Evolutionary conservation across 202 grass and related monocot genomes (phyloP).

Genomic region (Digitaria exilis): DNA sequence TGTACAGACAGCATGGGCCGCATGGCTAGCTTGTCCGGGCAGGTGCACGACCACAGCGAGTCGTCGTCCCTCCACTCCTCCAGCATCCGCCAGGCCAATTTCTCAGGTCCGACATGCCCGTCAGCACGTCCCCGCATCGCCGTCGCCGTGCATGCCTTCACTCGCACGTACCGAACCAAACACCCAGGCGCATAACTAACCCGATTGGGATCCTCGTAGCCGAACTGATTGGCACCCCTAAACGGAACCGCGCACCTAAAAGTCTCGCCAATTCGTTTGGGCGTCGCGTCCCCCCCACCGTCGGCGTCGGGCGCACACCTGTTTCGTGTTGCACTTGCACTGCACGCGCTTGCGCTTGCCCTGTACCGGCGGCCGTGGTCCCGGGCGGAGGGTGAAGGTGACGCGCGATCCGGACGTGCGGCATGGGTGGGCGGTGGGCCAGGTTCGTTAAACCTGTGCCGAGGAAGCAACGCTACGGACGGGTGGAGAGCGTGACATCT

Average conservation of each 20-base stretch:
- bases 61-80: too few species aligned
- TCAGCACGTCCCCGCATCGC: constrained; percentile 9
- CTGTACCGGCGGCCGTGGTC: background rate
- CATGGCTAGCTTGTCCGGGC: background rate
- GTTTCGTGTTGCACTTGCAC: too few species aligned
- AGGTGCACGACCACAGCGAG: background rate
- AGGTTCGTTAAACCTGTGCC: constrained; percentile 42
- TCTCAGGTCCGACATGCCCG: constrained; percentile 9
- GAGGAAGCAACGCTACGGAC: constrained; percentile 30
- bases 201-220: background rate
- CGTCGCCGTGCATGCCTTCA: constrained; percentile 22
- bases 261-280: constrained; percentile 22
- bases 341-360: background rate
- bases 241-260: constrained; percentile 35
- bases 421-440: background rate
- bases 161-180: constrained; percentile 17
- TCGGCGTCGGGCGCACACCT: background rate
- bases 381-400: background rate
- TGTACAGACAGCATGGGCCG: too few species aligned
- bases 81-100: background rate
- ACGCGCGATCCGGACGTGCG: background rate
- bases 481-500: background rate
- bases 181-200: constrained; percentile 19
- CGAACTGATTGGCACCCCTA: constrained; percentile 8
- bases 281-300: constrained; percentile 9